Percentiles rank a stretch among this genome's conserved stretches.
These are phyloP conservation scores for Leersia perrieri DNA, from an alignment of 176 grass and related monocot genomes.

Conservation along the genomic window DNA sequence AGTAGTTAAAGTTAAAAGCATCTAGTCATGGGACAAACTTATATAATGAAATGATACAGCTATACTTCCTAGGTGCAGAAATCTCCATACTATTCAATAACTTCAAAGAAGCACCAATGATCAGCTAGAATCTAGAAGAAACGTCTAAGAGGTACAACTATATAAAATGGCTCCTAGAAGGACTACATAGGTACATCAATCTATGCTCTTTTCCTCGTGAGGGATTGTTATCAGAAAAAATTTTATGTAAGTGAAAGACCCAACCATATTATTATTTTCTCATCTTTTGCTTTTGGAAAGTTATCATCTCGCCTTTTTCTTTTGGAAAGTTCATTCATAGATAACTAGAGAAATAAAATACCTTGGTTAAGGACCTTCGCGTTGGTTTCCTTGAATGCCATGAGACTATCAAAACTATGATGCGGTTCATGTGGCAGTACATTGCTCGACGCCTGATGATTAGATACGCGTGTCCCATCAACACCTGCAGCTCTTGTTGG, in stretches of 20 bases:
- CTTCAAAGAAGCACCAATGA: not conserved
- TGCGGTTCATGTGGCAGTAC: conserved; percentile 19
- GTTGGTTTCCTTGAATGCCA: conserved; percentile 47
- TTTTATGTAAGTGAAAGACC: not conserved
- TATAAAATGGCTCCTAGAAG: not conserved
- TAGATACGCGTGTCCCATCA: conserved; percentile 39
- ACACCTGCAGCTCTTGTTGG: conserved; percentile 32
- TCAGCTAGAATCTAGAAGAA: conserved; percentile 2
- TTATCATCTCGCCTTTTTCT: not conserved
- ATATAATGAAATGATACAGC: not conserved
- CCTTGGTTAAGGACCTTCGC: conserved; percentile 72
- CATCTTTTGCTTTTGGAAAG: not conserved
- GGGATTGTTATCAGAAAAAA: not conserved
- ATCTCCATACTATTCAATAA: not conserved
- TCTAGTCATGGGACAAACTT: not conserved
- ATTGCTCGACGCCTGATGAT: conserved; percentile 41
- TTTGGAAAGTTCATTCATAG: not conserved
- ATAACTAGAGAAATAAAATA: conserved; percentile 25
- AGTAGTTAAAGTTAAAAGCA: not conserved
- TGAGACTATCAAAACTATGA: conserved; percentile 66
- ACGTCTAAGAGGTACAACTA: not conserved
- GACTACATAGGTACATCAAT: not conserved
- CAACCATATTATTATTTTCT: not conserved
- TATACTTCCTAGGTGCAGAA: not conserved
- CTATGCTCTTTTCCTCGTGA: not conserved